Percentiles rank a stretch among this genome's conserved stretches.
Evolutionary conservation across 768 basidiomycete genomes (phyloP).

Genomic region (Rhodotorula toruloides): DNA sequence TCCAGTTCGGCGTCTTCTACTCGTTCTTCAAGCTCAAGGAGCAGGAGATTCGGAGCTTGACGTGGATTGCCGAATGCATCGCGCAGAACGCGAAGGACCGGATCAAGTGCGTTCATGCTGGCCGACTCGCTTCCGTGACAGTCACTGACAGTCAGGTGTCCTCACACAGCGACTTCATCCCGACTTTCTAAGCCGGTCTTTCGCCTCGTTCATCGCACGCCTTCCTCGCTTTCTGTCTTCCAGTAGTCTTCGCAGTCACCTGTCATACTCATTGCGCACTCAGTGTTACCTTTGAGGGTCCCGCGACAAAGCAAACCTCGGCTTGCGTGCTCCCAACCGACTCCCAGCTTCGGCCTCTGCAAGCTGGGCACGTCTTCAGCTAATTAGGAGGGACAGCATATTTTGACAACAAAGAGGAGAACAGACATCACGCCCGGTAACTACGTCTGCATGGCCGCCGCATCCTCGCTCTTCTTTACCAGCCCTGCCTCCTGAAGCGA

Average conservation of each 20-base stretch:
- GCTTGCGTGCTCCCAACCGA: no score
- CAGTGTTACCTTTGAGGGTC: no score
- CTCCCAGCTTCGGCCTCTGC: no score
- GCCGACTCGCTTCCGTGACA: no score
- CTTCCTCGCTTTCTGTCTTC: not conserved
- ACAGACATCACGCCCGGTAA: no score
- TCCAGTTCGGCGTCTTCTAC: constrained; percentile 78
- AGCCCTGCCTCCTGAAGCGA: constrained; percentile 49
- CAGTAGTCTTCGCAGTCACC: no score
- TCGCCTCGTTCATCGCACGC: not conserved
- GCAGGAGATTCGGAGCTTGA: constrained; percentile 51
- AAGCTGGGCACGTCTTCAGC: no score
- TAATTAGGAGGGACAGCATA: no score
- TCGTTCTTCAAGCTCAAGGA: constrained; percentile 65
- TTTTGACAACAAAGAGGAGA: not conserved
- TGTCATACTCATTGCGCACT: no score
- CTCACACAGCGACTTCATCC: constrained; percentile 9
- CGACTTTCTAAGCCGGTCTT: constrained; percentile 20
- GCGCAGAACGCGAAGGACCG: constrained; percentile 76
- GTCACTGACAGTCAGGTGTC: not conserved
- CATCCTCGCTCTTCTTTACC: not conserved
- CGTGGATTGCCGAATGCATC: constrained; percentile 69
- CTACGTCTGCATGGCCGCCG: not conserved
- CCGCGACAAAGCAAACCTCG: no score
- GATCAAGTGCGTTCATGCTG: constrained; percentile 31